Evolutionary conservation across 1,139 yeast genomes (phyloP).

Genomic region (Scheffersomyces parashehatae): DNA sequence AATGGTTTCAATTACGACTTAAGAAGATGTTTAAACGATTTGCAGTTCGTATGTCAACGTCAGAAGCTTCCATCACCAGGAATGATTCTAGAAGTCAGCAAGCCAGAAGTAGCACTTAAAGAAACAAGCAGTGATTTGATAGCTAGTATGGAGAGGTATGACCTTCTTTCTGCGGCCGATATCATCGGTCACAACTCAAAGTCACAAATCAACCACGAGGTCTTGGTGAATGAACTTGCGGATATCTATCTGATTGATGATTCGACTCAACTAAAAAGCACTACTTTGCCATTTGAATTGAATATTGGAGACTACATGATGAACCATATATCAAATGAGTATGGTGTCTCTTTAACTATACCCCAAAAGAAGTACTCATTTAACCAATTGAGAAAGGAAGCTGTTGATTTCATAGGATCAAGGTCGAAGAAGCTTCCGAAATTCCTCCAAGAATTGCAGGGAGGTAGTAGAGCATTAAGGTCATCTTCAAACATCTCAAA

Average conservation of each 20-base stretch:
- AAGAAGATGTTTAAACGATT: constrained; percentile 51
- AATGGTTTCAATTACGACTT: constrained; percentile 46
- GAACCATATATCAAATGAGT: neutral
- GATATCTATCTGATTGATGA: constrained; percentile 32
- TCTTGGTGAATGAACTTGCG: constrained; percentile 37
- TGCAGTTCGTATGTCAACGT: constrained; percentile 58
- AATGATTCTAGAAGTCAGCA: neutral
- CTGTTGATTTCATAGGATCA: constrained; percentile 17
- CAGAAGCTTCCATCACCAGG: constrained; percentile 1
- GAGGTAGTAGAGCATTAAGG: constrained; percentile 11
- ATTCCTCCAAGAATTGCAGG: constrained; percentile 17
- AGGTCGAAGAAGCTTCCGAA: constrained; percentile 19
- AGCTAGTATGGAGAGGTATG: constrained; percentile 20
- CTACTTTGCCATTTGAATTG: constrained; percentile 35
- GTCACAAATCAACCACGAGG: constrained; percentile 42
- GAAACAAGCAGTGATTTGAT: constrained; percentile 3
- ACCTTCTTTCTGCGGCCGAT: constrained; percentile 42
- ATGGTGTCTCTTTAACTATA: neutral
- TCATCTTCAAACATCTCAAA: constrained; percentile 5
- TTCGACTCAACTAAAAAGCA: constrained; percentile 19
- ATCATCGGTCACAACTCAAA: constrained; percentile 27
- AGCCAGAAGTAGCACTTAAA: neutral
- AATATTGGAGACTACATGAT: constrained; percentile 31
- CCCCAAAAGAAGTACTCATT: constrained; percentile 2
- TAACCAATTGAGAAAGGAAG: constrained; percentile 11